These are phyloP conservation scores for Biscogniauxia sp. DNA, from an alignment of 2,329 filamentous ascomycete species.

Conservation along the genomic window DNA sequence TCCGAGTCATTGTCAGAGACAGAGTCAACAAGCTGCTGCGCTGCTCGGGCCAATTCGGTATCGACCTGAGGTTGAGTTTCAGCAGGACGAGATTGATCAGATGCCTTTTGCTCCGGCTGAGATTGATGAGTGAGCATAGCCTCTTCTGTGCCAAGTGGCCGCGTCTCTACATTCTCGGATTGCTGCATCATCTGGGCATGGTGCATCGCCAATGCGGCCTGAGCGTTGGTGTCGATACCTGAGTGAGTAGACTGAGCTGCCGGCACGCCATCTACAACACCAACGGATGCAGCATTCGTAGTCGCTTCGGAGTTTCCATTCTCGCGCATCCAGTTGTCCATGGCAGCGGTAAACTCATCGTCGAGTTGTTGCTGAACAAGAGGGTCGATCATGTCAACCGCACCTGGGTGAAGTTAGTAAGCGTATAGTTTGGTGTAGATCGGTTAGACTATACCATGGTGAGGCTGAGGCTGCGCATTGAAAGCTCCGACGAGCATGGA, in stretches of 20 bases:
- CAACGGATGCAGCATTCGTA: neutral
- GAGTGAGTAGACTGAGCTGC: neutral
- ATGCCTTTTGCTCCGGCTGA: neutral
- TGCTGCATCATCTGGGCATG: conserved; percentile 1
- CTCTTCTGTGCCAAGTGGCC: conserved; percentile 23
- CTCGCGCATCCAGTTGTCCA: conserved; percentile 22
- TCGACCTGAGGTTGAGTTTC: conserved; percentile 37
- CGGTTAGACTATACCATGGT: conserved; percentile 49
- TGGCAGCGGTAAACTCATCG: conserved; percentile 17
- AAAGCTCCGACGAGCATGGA: neutral
- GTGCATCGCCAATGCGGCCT: neutral
- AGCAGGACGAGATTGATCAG: conserved; percentile 21
- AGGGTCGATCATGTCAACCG: neutral
- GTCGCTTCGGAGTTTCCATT: conserved; percentile 9
- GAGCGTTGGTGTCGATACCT: neutral
- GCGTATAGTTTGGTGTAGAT: conserved; percentile 10
- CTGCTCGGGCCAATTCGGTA: conserved; percentile 70
- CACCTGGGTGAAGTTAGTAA: neutral
- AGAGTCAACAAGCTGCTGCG: conserved; percentile 66
- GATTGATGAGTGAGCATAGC: neutral
- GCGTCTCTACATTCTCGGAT: conserved; percentile 25
- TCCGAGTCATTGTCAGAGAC: conserved; percentile 66
- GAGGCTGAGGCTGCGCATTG: neutral
- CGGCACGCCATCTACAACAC: neutral
- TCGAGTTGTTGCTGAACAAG: conserved; percentile 9